These are phyloP conservation scores for Pholiota molesta DNA, from an alignment of 768 basidiomycete species.

Conservation along the genomic window DNA sequence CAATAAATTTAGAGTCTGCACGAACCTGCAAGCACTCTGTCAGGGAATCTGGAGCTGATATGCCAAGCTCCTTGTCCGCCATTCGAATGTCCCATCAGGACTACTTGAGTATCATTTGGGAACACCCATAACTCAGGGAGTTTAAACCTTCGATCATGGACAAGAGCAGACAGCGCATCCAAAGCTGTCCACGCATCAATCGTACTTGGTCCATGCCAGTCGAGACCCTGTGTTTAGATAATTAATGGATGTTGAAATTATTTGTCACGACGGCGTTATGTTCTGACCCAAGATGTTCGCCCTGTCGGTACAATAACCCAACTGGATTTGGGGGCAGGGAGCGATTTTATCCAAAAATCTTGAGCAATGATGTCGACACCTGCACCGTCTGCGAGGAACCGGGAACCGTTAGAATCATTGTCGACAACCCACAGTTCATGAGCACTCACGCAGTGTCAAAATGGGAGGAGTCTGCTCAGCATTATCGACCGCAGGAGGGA, in stretches of 20 bases:
- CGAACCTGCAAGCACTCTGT: slow-evolving; percentile 66
- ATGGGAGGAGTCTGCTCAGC: slow-evolving; percentile 49
- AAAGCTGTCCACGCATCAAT: slow-evolving; percentile 69
- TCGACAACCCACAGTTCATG: background rate
- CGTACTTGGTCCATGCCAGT: slow-evolving; percentile 90
- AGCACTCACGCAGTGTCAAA: slow-evolving; percentile 62
- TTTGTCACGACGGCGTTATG: background rate
- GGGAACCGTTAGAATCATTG: slow-evolving; percentile 4
- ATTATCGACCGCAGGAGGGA: slow-evolving; percentile 49
- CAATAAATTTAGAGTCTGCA: background rate
- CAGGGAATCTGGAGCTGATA: slow-evolving; percentile 75
- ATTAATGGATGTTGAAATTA: background rate
- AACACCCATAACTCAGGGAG: slow-evolving; percentile 28
- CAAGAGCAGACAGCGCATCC: slow-evolving; percentile 54
- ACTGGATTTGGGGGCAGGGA: slow-evolving; percentile 58
- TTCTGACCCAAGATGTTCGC: slow-evolving; percentile 74
- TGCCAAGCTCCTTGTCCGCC: slow-evolving; percentile 93
- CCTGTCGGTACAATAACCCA: slow-evolving; percentile 90
- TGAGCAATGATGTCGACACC: slow-evolving; percentile 69
- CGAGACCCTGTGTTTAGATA: slow-evolving; percentile 62
- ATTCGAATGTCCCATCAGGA: slow-evolving; percentile 92
- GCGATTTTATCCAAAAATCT: slow-evolving; percentile 63
- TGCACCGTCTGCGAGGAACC: slow-evolving; percentile 67
- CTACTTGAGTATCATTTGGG: slow-evolving; percentile 39
- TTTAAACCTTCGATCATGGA: slow-evolving; percentile 39